Conservation (phyloP, 768 basidiomycete genomes). For the Amanita fuliginea region DNA sequence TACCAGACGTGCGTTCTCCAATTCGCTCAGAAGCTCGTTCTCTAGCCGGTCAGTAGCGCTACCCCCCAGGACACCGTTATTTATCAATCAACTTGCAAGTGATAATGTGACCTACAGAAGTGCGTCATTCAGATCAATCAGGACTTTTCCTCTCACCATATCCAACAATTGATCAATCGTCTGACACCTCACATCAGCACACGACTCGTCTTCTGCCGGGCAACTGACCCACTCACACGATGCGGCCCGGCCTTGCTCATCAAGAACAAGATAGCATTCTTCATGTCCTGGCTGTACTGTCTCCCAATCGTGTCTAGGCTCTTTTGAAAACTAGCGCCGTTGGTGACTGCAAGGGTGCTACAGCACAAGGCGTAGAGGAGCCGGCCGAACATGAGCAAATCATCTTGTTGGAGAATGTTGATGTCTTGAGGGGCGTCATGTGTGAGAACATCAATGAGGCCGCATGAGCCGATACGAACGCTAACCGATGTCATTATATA, state of each 20-base stretch:
- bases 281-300: conserved; percentile 72
- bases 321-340: conserved; percentile 53
- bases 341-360: conserved; percentile 47
- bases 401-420: conserved; percentile 68
- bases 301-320: conserved; percentile 65
- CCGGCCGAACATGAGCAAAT: conserved; percentile 77
- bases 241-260: conserved; percentile 58
- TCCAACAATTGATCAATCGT: conserved; percentile 78
- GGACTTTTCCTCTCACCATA: conserved; percentile 58
- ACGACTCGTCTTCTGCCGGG: background rate
- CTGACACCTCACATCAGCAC: background rate
- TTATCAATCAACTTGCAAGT: background rate
- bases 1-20: conserved; percentile 90
- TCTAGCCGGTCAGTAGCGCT: conserved; percentile 81
- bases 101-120: conserved; percentile 37
- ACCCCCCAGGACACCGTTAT: background rate
- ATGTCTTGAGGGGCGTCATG: conserved; percentile 61
- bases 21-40: conserved; percentile 71
- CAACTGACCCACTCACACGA: conserved; percentile 31
- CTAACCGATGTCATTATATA: conserved; percentile 22
- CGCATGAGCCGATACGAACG: conserved; percentile 79
- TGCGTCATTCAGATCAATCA: conserved; percentile 80
- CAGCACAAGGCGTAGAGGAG: conserved; percentile 75
- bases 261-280: conserved; percentile 69
- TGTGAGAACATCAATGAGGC: conserved; percentile 76